Conservation (phyloP, 2,329 filamentous ascomycete species). For the Fusarium sp. region DNA sequence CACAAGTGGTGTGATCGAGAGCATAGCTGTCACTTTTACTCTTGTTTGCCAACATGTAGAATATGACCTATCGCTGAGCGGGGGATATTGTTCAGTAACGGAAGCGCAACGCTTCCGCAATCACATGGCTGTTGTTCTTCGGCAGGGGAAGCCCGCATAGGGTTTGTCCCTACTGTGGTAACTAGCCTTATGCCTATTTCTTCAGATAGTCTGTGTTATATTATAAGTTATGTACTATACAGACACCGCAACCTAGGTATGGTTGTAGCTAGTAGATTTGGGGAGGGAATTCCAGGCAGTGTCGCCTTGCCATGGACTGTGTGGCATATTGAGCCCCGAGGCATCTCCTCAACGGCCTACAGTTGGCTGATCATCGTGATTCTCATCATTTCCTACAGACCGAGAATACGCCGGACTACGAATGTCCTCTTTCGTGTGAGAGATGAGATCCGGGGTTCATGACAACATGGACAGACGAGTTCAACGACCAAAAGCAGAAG, state of each 20-base stretch:
- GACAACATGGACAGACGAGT: background rate
- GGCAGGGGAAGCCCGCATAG: background rate
- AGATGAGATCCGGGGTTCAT: background rate
- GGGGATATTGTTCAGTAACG: background rate
- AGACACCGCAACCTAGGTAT: background rate
- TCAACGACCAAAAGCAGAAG: background rate
- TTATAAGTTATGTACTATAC: background rate
- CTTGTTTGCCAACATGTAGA: background rate
- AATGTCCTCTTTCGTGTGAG: background rate
- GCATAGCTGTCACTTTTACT: background rate
- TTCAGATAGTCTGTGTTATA: background rate
- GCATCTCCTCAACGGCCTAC: background rate
- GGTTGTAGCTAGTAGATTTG: too few species aligned
- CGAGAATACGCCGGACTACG: too few species aligned
- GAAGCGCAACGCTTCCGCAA: background rate
- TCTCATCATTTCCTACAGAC: background rate
- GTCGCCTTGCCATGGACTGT: too few species aligned
- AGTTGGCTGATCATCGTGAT: background rate
- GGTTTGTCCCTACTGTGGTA: background rate
- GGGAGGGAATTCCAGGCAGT: too few species aligned
- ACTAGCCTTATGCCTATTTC: background rate
- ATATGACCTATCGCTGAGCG: background rate
- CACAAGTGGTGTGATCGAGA: background rate
- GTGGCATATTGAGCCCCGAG: background rate
- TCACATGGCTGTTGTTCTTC: background rate